Evolutionary conservation across 768 basidiomycete species (phyloP).

Genomic region (Lentinula edodes): DNA sequence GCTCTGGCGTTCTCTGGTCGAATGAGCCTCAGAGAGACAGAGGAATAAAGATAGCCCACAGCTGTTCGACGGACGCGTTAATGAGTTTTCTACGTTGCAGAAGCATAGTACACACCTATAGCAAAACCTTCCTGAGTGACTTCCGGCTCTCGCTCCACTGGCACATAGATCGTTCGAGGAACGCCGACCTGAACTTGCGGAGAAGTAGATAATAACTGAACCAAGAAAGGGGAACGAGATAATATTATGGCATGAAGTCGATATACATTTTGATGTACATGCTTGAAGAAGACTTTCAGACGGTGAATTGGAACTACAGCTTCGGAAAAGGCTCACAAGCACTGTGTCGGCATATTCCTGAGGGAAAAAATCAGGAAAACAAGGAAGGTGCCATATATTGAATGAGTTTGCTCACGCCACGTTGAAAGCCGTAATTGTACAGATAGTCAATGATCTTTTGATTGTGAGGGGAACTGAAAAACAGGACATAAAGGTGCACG

Average conservation of each 20-base stretch:
- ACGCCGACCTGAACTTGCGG: slow-evolving; percentile 59
- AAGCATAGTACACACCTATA: slow-evolving; percentile 45
- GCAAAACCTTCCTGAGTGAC: slow-evolving; percentile 83
- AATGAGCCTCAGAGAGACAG: slow-evolving; percentile 61
- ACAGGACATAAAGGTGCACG: slow-evolving; percentile 23
- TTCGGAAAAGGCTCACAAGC: slow-evolving; percentile 43
- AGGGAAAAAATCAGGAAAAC: neutral
- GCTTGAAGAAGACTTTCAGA: slow-evolving; percentile 31
- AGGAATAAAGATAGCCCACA: slow-evolving; percentile 77
- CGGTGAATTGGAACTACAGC: neutral
- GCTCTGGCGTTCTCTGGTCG: slow-evolving; percentile 77
- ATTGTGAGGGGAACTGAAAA: slow-evolving; percentile 53
- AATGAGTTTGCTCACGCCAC: slow-evolving; percentile 53
- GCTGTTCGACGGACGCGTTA: slow-evolving; percentile 35
- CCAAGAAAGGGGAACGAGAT: slow-evolving; percentile 82
- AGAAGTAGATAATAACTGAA: slow-evolving; percentile 82
- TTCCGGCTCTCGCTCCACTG: slow-evolving; percentile 73
- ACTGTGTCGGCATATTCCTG: slow-evolving; percentile 83
- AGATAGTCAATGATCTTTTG: slow-evolving; percentile 75
- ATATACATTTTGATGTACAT: slow-evolving; percentile 70
- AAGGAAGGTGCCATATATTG: neutral
- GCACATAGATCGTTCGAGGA: slow-evolving; percentile 67
- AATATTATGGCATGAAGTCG: slow-evolving; percentile 81
- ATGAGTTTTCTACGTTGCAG: slow-evolving; percentile 9
- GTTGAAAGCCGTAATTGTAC: slow-evolving; percentile 76